These are phyloP conservation scores for Kluyveromyces aestuarii DNA, from an alignment of 805 yeast genomes.

Conservation along the genomic window DNA sequence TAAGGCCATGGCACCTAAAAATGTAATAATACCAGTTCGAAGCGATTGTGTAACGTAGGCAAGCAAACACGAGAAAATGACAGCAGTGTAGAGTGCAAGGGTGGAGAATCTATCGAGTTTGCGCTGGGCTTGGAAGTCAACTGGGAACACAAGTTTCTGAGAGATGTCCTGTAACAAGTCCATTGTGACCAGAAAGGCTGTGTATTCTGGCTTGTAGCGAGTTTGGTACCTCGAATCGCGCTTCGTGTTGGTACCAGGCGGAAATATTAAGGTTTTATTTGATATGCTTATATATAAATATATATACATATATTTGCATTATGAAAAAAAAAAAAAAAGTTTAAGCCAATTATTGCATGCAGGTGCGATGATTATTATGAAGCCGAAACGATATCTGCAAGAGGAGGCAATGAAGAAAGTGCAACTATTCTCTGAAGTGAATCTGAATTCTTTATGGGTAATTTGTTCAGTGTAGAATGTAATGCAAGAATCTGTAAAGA, in stretches of 20 bases:
- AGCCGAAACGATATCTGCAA: background rate
- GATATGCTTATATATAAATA: background rate
- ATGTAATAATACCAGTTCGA: conserved; percentile 29
- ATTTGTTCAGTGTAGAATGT: background rate
- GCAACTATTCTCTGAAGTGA: background rate
- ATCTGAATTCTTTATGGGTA: background rate
- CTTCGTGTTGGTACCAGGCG: no score
- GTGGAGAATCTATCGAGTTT: conserved; percentile 11
- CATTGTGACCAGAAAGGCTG: conserved; percentile 26
- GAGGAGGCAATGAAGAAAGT: background rate
- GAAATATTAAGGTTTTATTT: no score
- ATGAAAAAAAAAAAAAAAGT: background rate
- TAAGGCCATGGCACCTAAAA: conserved; percentile 29
- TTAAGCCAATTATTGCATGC: no score
- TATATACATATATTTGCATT: background rate
- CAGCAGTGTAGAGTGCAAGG: conserved; percentile 14
- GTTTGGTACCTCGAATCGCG: background rate
- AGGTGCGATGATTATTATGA: no score
- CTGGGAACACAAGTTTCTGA: conserved; percentile 23
- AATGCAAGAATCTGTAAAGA: background rate
- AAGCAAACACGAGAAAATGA: conserved; percentile 32
- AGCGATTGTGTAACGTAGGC: conserved; percentile 45
- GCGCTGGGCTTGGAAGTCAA: conserved; percentile 27
- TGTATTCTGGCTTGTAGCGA: background rate
- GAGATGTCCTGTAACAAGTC: conserved; percentile 21